Evolutionary conservation across 2,329 filamentous ascomycete genomes (phyloP).

Genomic region (Epichloe hybrida): DNA sequence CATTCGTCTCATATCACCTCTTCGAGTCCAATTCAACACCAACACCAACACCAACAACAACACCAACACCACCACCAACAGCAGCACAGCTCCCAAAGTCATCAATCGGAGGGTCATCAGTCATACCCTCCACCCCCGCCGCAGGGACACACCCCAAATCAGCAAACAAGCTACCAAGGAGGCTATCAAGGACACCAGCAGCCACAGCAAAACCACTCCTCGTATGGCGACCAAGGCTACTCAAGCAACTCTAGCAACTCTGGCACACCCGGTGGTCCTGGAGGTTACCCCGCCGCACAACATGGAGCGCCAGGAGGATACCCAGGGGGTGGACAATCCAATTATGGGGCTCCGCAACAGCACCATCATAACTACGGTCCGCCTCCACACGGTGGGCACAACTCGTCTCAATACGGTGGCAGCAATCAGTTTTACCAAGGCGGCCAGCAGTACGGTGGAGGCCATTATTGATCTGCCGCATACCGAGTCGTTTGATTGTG

Average conservation of each 20-base stretch:
- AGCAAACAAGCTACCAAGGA: constrained; percentile 7
- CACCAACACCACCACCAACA: constrained; percentile 11
- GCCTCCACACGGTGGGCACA: constrained; percentile 5
- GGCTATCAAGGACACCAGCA: constrained; percentile 4
- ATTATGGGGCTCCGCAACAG: constrained; percentile 11
- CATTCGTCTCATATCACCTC: constrained; percentile 8
- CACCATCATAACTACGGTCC: constrained; percentile 8
- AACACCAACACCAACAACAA: constrained; percentile 3
- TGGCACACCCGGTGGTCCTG: constrained; percentile 9
- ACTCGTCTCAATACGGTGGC: constrained; percentile 16
- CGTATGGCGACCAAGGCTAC: constrained; percentile 12
- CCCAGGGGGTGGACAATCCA: constrained; percentile 8
- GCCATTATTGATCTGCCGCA: constrained; percentile 6
- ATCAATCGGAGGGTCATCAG: constrained; percentile 10
- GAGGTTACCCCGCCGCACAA: constrained; percentile 7
- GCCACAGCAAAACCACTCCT: constrained; percentile 8
- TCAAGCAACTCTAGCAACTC: constrained; percentile 3
- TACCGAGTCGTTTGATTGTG: not conserved
- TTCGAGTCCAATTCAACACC: constrained; percentile 16
- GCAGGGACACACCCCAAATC: constrained; percentile 9
- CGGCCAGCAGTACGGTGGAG: constrained; percentile 10
- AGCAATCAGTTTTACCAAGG: constrained; percentile 14
- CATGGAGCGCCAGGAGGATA: constrained; percentile 14
- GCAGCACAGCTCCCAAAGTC: constrained; percentile 12
- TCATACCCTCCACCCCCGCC: constrained; percentile 11